Percentiles rank a stretch among this genome's conserved stretches.
These are phyloP conservation scores for Sapria himalayana DNA, from an alignment of 345 rosid genomes.

Conservation along the genomic window DNA sequence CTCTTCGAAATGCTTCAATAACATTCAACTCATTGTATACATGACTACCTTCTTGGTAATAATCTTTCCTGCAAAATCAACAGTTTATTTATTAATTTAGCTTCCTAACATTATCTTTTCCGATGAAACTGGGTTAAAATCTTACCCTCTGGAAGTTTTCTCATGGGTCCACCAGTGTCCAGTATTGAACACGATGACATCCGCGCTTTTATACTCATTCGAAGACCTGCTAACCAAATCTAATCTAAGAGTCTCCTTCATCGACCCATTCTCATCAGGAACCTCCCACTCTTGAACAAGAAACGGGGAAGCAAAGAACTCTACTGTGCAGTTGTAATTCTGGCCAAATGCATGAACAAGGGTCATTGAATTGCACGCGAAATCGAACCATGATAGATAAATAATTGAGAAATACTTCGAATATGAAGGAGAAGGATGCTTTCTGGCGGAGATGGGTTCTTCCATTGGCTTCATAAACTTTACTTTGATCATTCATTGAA, in stretches of 20 bases:
- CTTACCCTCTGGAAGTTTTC: conserved; percentile 27
- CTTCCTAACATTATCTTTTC: neutral
- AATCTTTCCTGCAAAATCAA: conserved; percentile 15
- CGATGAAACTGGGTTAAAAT: neutral
- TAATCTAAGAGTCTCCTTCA: conserved; percentile 25
- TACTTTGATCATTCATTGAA: conserved; percentile 9
- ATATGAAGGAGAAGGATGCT: conserved; percentile 19
- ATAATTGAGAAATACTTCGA: conserved; percentile 9
- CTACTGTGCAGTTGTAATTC: conserved; percentile 23
- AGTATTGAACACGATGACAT: conserved; percentile 27
- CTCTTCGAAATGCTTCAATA: conserved; percentile 18
- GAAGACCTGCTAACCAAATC: conserved; percentile 17
- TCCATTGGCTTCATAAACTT: conserved; percentile 20
- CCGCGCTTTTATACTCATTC: conserved; percentile 18
- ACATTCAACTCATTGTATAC: conserved; percentile 14
- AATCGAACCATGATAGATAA: neutral
- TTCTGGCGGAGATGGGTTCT: conserved; percentile 11
- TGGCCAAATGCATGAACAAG: conserved; percentile 6
- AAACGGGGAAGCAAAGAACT: conserved; percentile 12
- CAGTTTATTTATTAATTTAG: neutral
- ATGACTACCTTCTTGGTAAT: conserved; percentile 26
- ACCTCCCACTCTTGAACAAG: conserved; percentile 17
- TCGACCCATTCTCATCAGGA: conserved; percentile 8
- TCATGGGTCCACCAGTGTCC: conserved; percentile 52
- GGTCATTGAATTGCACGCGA: neutral